These are phyloP conservation scores for Pulveroboletus ravenelii DNA, from an alignment of 768 basidiomycete species.

Conservation along the genomic window DNA sequence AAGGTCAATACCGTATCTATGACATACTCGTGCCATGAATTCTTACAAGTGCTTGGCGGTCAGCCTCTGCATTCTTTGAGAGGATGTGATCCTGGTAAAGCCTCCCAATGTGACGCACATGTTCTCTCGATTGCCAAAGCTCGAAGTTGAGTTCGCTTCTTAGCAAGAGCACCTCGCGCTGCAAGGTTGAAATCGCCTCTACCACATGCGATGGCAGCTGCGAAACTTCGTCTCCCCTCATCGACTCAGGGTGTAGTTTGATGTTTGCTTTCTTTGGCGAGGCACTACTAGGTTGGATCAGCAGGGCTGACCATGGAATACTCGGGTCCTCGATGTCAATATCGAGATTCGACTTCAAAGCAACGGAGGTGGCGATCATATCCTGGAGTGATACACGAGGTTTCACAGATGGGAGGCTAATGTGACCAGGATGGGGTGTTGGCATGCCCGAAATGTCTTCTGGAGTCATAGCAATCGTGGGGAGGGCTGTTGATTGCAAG, in stretches of 20 bases:
- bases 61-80: slow-evolving; percentile 71
- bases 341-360: slow-evolving; percentile 66
- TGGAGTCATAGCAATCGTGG: slow-evolving; percentile 10
- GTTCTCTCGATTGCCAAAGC: slow-evolving; percentile 77
- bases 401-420: slow-evolving; percentile 31
- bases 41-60: slow-evolving; percentile 75
- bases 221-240: slow-evolving; percentile 3
- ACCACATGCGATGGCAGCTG: slow-evolving; percentile 46
- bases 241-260: slow-evolving; percentile 18
- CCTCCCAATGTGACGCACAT: slow-evolving; percentile 76
- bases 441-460: slow-evolving; percentile 23
- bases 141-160: slow-evolving; percentile 84
- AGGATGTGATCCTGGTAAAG: slow-evolving; percentile 70
- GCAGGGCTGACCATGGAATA: slow-evolving; percentile 45
- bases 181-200: slow-evolving; percentile 65
- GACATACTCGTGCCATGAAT: background rate
- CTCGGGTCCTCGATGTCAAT: slow-evolving; percentile 53
- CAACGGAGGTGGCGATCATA: slow-evolving; percentile 68
- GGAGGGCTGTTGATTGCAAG: background rate
- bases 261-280: slow-evolving; percentile 23
- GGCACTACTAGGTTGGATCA: slow-evolving; percentile 36
- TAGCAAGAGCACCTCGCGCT: slow-evolving; percentile 69
- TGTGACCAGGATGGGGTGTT: slow-evolving; percentile 33
- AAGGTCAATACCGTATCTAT: slow-evolving; percentile 5
- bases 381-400: slow-evolving; percentile 60